A percentile compares a stretch with the other conserved stretches of the same genome.
Conservation (phyloP, 2,329 filamentous ascomycete species). For the Botryotinia convoluta region DNA sequence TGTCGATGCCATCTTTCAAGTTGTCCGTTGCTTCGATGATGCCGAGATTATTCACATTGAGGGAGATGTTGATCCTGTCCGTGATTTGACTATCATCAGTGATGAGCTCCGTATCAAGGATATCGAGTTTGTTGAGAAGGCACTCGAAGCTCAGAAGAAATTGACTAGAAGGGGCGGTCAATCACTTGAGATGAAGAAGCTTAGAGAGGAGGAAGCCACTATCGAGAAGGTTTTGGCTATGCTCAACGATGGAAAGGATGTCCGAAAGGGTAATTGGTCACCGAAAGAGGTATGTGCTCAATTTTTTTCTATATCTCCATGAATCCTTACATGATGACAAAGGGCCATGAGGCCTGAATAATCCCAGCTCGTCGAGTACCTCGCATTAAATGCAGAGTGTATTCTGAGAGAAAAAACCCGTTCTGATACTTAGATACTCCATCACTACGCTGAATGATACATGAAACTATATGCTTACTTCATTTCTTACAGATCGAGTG, state of each 20-base stretch:
- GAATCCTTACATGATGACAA: constrained; percentile 81
- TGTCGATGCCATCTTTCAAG: constrained; percentile 96
- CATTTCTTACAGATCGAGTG: constrained; percentile 71
- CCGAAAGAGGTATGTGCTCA: constrained; percentile 83
- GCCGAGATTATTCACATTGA: constrained; percentile 99
- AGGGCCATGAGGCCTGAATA: constrained; percentile 91
- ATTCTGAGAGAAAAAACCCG: constrained; percentile 73
- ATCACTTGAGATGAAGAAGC: constrained; percentile 95
- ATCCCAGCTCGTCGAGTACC: constrained; percentile 99
- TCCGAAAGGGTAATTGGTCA: constrained; percentile 83
- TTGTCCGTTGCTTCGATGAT: constrained; percentile 96
- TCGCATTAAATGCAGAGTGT: constrained; percentile 73
- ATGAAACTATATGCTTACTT: constrained; percentile 25
- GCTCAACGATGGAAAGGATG: constrained; percentile 86
- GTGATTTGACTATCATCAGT: constrained; percentile 94
- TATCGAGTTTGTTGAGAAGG: constrained; percentile 97
- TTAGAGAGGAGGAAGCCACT: constrained; percentile 88
- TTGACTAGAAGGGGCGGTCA: constrained; percentile 93
- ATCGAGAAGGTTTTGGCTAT: constrained; percentile 85
- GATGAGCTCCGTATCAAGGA: constrained; percentile 97
- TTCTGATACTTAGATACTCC: constrained; percentile 35
- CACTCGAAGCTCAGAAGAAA: constrained; percentile 86
- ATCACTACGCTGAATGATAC: neutral
- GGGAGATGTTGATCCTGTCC: constrained; percentile 92
- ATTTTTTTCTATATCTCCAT: constrained; percentile 32